These are phyloP conservation scores for Solanum pennellii DNA, from an alignment of 257 asterid species.

Conservation along the genomic window DNA sequence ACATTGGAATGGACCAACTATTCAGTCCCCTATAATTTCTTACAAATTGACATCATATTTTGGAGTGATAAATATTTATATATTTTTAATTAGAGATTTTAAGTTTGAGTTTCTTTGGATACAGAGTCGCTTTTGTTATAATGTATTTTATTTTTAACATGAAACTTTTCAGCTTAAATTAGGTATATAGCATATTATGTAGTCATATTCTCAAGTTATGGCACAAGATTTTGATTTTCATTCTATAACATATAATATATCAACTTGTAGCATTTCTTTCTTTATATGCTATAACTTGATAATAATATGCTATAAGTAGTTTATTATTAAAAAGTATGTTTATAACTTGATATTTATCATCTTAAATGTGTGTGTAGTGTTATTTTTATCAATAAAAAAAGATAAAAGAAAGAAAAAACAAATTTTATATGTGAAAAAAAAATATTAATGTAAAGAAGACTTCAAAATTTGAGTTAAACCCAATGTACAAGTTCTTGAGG, in stretches of 20 bases:
- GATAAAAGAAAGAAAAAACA: not conserved
- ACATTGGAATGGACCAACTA: not conserved
- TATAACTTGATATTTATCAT: no score
- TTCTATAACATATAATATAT: no score
- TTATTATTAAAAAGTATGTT: no score
- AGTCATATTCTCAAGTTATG: no score
- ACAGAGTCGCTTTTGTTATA: rapidly evolving
- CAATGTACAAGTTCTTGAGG: not conserved
- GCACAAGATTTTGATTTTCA: no score
- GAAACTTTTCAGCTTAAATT: rapidly evolving
- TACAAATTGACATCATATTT: not conserved
- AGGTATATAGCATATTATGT: no score
- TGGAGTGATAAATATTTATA: no score
- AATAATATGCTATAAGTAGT: no score
- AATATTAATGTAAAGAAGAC: not conserved
- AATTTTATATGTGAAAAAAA: not conserved
- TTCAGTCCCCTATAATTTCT: not conserved
- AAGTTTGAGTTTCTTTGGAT: rapidly evolving
- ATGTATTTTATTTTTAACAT: not conserved
- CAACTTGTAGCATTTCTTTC: no score
- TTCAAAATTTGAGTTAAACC: not conserved
- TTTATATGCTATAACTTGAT: no score
- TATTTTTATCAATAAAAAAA: no score
- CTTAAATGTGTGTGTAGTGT: no score
- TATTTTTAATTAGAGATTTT: rapidly evolving